phyloP scores from a whole-genome alignment of 2,329 filamentous ascomycete species.

The Scedosporium apiospermum region DNA sequence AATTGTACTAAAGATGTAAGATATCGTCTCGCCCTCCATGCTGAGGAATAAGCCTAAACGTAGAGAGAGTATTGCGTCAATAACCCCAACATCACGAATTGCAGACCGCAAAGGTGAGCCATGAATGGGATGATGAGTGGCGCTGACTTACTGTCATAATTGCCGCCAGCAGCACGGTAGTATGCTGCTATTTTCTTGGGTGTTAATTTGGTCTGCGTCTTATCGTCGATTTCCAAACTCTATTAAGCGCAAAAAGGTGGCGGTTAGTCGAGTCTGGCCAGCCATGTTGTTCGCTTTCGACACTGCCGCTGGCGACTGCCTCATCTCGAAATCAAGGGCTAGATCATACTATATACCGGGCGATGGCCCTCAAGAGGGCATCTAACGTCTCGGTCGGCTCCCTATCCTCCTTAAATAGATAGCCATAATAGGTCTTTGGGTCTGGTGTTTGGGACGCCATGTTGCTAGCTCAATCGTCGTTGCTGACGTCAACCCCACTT shows the following conservation, averaged over 20 bases:
- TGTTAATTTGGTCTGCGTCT: slow-evolving; percentile 41
- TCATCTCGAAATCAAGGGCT: neutral
- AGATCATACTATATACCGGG: slow-evolving; percentile 2
- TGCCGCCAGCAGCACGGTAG: slow-evolving; percentile 64
- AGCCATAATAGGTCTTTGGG: slow-evolving; percentile 2
- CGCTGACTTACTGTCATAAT: slow-evolving; percentile 53
- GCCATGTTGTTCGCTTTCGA: neutral
- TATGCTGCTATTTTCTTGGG: slow-evolving; percentile 67
- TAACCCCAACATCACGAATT: neutral
- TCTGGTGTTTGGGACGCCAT: slow-evolving; percentile 5
- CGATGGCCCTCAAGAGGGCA: slow-evolving; percentile 5
- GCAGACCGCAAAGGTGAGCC: too few relatives aligned
- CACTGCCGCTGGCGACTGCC: neutral
- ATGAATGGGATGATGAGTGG: neutral
- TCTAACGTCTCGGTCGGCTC: neutral
- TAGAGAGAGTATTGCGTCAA: neutral
- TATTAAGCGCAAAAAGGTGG: slow-evolving; percentile 17
- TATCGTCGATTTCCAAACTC: slow-evolving; percentile 51
- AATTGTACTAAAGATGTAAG: slow-evolving; percentile 84
- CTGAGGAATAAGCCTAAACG: slow-evolving; percentile 63
- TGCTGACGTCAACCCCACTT: neutral
- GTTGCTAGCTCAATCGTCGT: neutral
- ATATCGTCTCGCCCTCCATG: slow-evolving; percentile 64
- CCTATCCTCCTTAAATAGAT: slow-evolving; percentile 3
- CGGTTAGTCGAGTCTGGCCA: neutral